These are phyloP conservation scores for Podaxis sp. DNA, from an alignment of 768 basidiomycete species.

Conservation along the genomic window DNA sequence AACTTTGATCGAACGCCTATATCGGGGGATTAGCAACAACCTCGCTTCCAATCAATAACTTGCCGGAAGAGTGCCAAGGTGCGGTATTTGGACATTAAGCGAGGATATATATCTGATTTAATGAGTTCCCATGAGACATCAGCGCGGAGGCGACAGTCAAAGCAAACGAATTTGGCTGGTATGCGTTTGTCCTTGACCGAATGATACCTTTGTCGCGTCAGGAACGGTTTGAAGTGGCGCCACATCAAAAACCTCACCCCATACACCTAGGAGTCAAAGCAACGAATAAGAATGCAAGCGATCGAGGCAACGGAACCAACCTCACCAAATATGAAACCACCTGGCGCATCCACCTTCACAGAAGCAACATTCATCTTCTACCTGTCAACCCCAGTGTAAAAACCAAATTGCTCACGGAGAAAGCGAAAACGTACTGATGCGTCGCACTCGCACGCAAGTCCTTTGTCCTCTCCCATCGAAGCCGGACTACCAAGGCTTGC, in stretches of 20 bases:
- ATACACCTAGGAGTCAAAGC: conserved; percentile 46
- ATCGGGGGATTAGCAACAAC: neutral
- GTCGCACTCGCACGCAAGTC: conserved; percentile 69
- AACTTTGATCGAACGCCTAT: conserved; percentile 68
- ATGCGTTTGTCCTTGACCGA: conserved; percentile 54
- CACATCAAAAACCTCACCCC: conserved; percentile 37
- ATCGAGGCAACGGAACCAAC: neutral
- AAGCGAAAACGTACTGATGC: conserved; percentile 40
- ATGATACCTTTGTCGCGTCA: conserved; percentile 51
- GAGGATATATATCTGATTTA: conserved; percentile 52
- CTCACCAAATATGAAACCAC: conserved; percentile 80
- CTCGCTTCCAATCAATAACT: neutral
- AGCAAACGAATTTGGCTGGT: conserved; percentile 63
- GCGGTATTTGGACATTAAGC: conserved; percentile 61
- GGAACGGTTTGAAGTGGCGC: conserved; percentile 1
- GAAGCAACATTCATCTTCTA: conserved; percentile 52
- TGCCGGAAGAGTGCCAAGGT: conserved; percentile 74
- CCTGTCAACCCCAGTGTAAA: conserved; percentile 31
- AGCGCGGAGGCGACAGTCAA: conserved; percentile 69
- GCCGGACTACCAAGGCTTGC: conserved; percentile 1
- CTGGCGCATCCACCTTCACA: conserved; percentile 73
- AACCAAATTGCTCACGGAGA: neutral
- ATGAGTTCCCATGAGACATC: conserved; percentile 74
- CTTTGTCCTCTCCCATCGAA: conserved; percentile 28
- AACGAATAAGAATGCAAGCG: neutral